Evolutionary conservation across 331 rosid genomes (phyloP).

Genomic region (Rhamnella rubrinervis): DNA sequence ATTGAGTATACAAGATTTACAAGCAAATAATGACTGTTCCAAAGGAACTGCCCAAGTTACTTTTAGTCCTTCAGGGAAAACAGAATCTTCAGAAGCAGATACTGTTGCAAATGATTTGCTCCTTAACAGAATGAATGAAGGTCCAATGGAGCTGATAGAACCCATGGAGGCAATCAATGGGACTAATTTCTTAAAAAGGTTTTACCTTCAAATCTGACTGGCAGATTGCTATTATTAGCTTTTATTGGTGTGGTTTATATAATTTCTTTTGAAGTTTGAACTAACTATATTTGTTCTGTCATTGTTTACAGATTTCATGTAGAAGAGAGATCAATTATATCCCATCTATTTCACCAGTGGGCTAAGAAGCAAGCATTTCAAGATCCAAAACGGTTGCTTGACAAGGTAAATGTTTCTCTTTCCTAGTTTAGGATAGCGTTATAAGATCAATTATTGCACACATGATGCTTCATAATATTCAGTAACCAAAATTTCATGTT

Average conservation of each 20-base stretch:
- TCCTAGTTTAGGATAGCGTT: too few species aligned
- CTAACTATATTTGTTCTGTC: constrained; percentile 15
- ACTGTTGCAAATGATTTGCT: constrained; percentile 35
- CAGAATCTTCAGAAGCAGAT: constrained; percentile 37
- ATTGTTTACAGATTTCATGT: constrained; percentile 62
- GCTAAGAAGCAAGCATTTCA: constrained; percentile 95
- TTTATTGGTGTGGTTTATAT: constrained; percentile 8
- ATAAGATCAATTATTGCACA: neutral
- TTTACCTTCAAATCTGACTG: constrained; percentile 22
- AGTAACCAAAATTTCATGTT: neutral
- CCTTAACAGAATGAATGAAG: constrained; percentile 30
- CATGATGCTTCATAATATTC: neutral
- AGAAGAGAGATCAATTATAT: constrained; percentile 72
- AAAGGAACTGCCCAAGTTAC: constrained; percentile 29
- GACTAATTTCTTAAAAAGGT: constrained; percentile 75
- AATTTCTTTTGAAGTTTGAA: constrained; percentile 6
- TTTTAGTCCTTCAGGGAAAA: constrained; percentile 25
- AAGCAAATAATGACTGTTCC: constrained; percentile 30
- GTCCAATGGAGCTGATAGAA: constrained; percentile 45
- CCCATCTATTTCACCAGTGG: constrained; percentile 89
- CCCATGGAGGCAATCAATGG: constrained; percentile 41
- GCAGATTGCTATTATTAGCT: constrained; percentile 7
- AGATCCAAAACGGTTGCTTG: constrained; percentile 86
- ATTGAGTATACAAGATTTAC: constrained; percentile 30
- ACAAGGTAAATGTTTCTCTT: constrained; percentile 56